Conservation (phyloP, 345 rosid species). For the Fremontodendron californicum region DNA sequence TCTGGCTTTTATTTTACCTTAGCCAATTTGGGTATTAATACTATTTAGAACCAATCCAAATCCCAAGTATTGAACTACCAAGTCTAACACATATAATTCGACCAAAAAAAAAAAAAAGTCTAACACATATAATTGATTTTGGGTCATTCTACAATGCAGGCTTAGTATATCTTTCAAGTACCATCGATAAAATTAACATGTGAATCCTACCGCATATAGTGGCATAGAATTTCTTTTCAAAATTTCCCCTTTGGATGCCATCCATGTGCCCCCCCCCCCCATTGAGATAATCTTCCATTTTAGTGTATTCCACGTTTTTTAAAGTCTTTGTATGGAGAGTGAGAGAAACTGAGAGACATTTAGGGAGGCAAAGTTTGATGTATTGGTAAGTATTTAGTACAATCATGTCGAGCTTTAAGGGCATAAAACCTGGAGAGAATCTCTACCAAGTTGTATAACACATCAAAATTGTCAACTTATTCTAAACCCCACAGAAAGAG, state of each 20-base stretch:
- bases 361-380: neutral
- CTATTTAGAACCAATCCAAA: too few species aligned
- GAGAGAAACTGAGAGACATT: neutral
- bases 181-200: neutral
- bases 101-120: too few species aligned
- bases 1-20: too few species aligned
- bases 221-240: neutral
- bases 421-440: conserved; percentile 63
- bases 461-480: conserved; percentile 12
- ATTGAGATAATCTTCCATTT: neutral
- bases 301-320: neutral
- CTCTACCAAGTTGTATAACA: conserved; percentile 18
- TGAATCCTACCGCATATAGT: neutral
- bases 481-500: neutral
- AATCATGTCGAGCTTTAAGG: conserved; percentile 49
- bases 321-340: neutral
- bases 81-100: neutral
- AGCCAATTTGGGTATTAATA: too few species aligned
- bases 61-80: neutral
- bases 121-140: neutral
- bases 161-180: neutral
- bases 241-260: neutral
- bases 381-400: conserved; percentile 13
- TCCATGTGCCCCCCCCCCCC: neutral
- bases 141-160: neutral